Evolutionary conservation across 768 basidiomycete genomes (phyloP).

Genomic region (Boletellus sp.): DNA sequence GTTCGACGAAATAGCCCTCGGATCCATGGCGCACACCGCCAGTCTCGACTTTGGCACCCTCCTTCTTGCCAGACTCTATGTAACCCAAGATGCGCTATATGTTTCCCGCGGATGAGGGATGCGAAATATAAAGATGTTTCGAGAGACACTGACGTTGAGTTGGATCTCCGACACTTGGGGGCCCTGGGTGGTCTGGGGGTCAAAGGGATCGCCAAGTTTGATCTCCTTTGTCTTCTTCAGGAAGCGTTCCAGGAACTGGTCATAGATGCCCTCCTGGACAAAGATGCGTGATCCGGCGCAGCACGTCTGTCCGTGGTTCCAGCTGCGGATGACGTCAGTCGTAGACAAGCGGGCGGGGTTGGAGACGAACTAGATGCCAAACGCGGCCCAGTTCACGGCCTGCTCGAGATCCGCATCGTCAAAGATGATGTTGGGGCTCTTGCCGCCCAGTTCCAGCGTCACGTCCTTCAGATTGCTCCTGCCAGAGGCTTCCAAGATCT

Average conservation of each 20-base stretch:
- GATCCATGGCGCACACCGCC: constrained; percentile 61
- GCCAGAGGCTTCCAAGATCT: constrained; percentile 75
- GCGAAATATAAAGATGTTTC: background rate
- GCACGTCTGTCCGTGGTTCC: constrained; percentile 76
- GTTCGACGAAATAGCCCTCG: constrained; percentile 68
- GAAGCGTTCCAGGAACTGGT: constrained; percentile 64
- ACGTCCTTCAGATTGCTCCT: constrained; percentile 79
- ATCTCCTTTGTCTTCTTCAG: constrained; percentile 49
- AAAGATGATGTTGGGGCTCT: constrained; percentile 47
- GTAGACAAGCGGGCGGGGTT: constrained; percentile 4
- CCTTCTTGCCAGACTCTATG: constrained; percentile 68
- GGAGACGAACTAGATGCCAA: constrained; percentile 66
- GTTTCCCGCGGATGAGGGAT: background rate
- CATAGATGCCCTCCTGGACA: constrained; percentile 77
- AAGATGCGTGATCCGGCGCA: constrained; percentile 79
- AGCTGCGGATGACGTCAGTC: constrained; percentile 39
- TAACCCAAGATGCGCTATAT: constrained; percentile 71
- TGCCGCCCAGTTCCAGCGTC: constrained; percentile 56
- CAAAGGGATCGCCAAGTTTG: constrained; percentile 73
- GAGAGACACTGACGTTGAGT: constrained; percentile 51
- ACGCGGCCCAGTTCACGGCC: constrained; percentile 66
- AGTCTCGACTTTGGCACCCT: constrained; percentile 62
- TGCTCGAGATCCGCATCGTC: constrained; percentile 46
- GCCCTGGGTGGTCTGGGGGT: constrained; percentile 57
- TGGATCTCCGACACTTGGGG: constrained; percentile 77